Evolutionary conservation across 1,284 basidiomycete species (phyloP).

Genomic region (Pyrrhoderma noxium): DNA sequence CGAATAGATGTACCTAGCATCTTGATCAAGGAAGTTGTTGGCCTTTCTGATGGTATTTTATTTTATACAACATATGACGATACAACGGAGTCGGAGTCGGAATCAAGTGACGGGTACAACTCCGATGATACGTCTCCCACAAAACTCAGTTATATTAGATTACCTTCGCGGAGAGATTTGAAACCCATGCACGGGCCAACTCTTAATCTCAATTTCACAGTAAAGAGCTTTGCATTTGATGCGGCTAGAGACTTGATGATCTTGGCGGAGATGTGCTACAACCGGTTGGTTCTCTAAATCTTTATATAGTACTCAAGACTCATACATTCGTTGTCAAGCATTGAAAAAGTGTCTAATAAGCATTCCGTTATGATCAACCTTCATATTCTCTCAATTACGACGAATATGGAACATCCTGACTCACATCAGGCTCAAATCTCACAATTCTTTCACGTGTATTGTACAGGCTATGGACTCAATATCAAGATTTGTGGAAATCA

Average conservation of each 20-base stretch:
- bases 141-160: neutral
- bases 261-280: neutral
- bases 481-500: slow-evolving; percentile 13
- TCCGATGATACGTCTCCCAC: neutral
- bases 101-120: too few relatives aligned
- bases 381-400: slow-evolving; percentile 1
- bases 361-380: slow-evolving; percentile 5
- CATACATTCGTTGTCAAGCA: neutral
- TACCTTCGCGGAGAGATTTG: slow-evolving; percentile 2
- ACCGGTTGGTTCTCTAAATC: slow-evolving; percentile 1
- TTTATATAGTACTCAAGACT: too few relatives aligned
- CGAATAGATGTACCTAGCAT: neutral
- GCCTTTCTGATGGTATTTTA: slow-evolving; percentile 6
- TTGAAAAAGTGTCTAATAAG: neutral
- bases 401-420: slow-evolving; percentile 4
- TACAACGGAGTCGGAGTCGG: too few relatives aligned
- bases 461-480: neutral
- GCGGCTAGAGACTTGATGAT: slow-evolving; percentile 3
- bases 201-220: neutral
- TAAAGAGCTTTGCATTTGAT: slow-evolving; percentile 6
- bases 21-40: neutral
- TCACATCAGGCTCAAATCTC: neutral
- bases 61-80: slow-evolving; percentile 1
- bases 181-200: neutral
- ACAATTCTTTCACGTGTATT: neutral